phyloP scores from a whole-genome alignment of 1,284 basidiomycete genomes.

The Ganoderma sinense region DNA sequence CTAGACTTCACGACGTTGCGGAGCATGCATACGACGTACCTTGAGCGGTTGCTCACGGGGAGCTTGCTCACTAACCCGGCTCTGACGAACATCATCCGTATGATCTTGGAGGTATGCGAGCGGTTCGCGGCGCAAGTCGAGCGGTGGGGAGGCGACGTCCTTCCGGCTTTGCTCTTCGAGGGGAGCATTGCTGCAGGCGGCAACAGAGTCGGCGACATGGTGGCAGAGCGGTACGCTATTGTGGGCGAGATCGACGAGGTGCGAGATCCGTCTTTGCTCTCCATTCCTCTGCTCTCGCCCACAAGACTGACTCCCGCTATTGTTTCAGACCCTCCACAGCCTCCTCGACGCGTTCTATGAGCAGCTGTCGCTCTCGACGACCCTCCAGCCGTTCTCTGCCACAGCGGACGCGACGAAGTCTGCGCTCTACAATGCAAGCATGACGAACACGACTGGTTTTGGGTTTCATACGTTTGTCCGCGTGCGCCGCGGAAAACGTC shows the following conservation, averaged over 20 bases:
- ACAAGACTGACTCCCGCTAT: conserved; percentile 3
- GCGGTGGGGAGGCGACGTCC: conserved; percentile 91
- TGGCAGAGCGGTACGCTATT: conserved; percentile 69
- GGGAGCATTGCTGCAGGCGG: conserved; percentile 63
- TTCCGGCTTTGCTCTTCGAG: conserved; percentile 84
- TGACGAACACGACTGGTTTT: conserved; percentile 60
- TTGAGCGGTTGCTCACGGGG: conserved; percentile 83
- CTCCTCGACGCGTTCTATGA: conserved; percentile 80
- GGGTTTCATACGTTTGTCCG: conserved; percentile 57
- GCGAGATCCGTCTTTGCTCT: conserved; percentile 12
- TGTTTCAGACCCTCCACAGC: conserved; percentile 61
- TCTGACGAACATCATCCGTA: conserved; percentile 69
- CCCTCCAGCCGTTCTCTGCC: conserved; percentile 67
- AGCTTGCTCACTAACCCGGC: conserved; percentile 77
- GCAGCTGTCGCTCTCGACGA: conserved; percentile 77
- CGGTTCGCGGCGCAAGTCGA: conserved; percentile 86
- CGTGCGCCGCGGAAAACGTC: conserved; percentile 52
- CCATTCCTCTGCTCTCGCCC: conserved; percentile 13
- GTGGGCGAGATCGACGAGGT: conserved; percentile 83
- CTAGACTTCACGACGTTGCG: conserved; percentile 89
- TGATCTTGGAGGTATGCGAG: conserved; percentile 84
- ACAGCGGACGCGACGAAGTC: conserved; percentile 73
- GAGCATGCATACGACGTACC: conserved; percentile 80
- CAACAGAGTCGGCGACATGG: conserved; percentile 70
- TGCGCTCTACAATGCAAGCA: conserved; percentile 60